These are phyloP conservation scores for Penicillium turbatum DNA, from an alignment of 495 filamentous ascomycete genomes.

Conservation along the genomic window DNA sequence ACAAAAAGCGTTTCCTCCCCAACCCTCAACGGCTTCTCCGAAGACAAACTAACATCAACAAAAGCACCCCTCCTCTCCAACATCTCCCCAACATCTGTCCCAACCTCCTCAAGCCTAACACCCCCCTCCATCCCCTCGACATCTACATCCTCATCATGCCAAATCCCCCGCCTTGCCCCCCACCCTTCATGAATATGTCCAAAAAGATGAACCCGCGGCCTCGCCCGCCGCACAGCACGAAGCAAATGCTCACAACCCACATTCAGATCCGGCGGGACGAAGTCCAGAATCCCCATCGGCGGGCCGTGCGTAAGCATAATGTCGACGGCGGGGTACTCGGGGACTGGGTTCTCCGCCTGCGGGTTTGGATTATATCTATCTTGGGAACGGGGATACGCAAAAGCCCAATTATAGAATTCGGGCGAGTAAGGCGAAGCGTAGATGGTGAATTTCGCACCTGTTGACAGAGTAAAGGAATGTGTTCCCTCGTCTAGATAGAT, in stretches of 20 bases:
- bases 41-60: conserved; percentile 39
- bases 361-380: conserved; percentile 50
- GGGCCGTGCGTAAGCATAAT: conserved; percentile 74
- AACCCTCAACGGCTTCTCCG: conserved; percentile 31
- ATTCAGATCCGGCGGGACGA: conserved; percentile 24
- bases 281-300: conserved; percentile 56
- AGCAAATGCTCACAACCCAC: conserved; percentile 49
- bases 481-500: conserved; percentile 65
- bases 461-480: conserved; percentile 50
- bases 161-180: conserved; percentile 59
- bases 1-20: conserved; percentile 65
- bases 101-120: conserved; percentile 23
- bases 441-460: conserved; percentile 56
- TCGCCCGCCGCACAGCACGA: conserved; percentile 39
- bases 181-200: conserved; percentile 67
- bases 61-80: conserved; percentile 39
- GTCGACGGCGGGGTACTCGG: conserved; percentile 49
- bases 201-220: conserved; percentile 54
- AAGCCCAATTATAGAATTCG: conserved; percentile 56
- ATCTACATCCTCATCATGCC: conserved; percentile 40
- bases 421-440: conserved; percentile 70
- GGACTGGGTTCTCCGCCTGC: conserved; percentile 44
- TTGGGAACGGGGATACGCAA: conserved; percentile 51
- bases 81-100: conserved; percentile 36
- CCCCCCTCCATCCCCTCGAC: too few relatives aligned